These are phyloP conservation scores for Aspergillus caelatus DNA, from an alignment of 2,329 filamentous ascomycete genomes.

Conservation along the genomic window DNA sequence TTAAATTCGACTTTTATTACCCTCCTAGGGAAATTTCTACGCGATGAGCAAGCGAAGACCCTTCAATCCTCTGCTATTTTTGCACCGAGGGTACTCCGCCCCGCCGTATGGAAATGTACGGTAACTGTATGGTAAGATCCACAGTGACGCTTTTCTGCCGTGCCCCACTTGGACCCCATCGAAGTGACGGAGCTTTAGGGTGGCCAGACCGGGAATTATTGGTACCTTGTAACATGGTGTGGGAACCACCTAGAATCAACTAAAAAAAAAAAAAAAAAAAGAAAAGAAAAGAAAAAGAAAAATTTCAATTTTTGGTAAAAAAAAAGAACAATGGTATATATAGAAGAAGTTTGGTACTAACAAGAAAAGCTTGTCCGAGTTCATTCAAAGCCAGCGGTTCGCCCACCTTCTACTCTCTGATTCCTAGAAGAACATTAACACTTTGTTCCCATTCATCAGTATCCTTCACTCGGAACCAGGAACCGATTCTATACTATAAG, in stretches of 20 bases:
- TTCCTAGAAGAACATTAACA: conserved; percentile 9
- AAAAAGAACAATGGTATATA: conserved; percentile 16
- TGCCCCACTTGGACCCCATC: conserved; percentile 19
- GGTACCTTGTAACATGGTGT: conserved; percentile 27
- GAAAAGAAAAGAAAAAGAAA: conserved; percentile 15
- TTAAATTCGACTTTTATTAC: background rate
- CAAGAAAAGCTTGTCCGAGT: conserved; percentile 16
- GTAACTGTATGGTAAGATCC: conserved; percentile 25
- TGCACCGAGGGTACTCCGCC: conserved; percentile 6
- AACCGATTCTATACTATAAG: background rate
- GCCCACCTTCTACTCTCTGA: conserved; percentile 18
- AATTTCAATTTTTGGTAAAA: conserved; percentile 17
- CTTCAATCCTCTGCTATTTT: background rate
- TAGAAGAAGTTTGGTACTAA: conserved; percentile 8
- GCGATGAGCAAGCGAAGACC: background rate
- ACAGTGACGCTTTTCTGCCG: conserved; percentile 31
- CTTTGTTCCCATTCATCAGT: conserved; percentile 5
- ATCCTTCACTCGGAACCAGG: conserved; percentile 1
- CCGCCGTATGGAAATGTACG: conserved; percentile 12
- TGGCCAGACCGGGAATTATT: conserved; percentile 30
- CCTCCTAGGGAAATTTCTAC: background rate
- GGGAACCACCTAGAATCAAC: conserved; percentile 29
- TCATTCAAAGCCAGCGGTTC: conserved; percentile 26
- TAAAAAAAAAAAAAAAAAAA: conserved; percentile 22
- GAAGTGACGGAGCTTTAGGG: conserved; percentile 20